Percentiles rank a stretch among this genome's conserved stretches.
Conservation (phyloP, 1,284 basidiomycete genomes). For the Rhodofomes roseus region DNA sequence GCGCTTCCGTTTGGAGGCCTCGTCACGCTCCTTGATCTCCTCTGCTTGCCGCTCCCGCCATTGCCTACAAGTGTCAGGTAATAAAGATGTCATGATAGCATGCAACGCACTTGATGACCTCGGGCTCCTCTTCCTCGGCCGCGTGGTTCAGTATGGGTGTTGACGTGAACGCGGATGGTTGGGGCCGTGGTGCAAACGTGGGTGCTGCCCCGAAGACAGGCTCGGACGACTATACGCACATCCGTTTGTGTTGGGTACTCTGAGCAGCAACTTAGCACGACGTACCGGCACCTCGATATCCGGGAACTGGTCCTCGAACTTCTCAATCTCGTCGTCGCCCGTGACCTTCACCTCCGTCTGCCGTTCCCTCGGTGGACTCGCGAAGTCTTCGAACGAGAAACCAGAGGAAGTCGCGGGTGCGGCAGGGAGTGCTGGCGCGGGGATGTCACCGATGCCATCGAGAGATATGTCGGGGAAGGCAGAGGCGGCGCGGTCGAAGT, state of each 20-base stretch:
- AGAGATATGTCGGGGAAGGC: slow-evolving; percentile 86
- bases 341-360: slow-evolving; percentile 71
- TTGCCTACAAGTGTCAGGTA: slow-evolving; percentile 41
- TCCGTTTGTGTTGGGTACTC: neutral
- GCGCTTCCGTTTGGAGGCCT: slow-evolving; percentile 73
- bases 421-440: slow-evolving; percentile 34
- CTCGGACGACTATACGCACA: slow-evolving; percentile 3
- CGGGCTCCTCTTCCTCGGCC: slow-evolving; percentile 76
- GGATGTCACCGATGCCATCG: slow-evolving; percentile 55
- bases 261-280: slow-evolving; percentile 14
- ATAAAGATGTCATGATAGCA: neutral
- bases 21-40: slow-evolving; percentile 81
- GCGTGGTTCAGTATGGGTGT: slow-evolving; percentile 72
- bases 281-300: slow-evolving; percentile 71
- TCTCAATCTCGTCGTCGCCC: slow-evolving; percentile 83
- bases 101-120: slow-evolving; percentile 74
- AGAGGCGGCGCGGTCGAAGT: slow-evolving; percentile 74
- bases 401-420: slow-evolving; percentile 27
- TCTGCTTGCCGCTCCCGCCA: slow-evolving; percentile 89
- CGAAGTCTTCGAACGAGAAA: slow-evolving; percentile 69
- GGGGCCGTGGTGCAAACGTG: slow-evolving; percentile 71
- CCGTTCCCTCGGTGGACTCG: slow-evolving; percentile 40
- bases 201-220: slow-evolving; percentile 42
- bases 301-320: slow-evolving; percentile 91
- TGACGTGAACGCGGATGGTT: slow-evolving; percentile 61